These are phyloP conservation scores for Juglanconis juglandina DNA, from an alignment of 2,329 filamentous ascomycete genomes.

Conservation along the genomic window DNA sequence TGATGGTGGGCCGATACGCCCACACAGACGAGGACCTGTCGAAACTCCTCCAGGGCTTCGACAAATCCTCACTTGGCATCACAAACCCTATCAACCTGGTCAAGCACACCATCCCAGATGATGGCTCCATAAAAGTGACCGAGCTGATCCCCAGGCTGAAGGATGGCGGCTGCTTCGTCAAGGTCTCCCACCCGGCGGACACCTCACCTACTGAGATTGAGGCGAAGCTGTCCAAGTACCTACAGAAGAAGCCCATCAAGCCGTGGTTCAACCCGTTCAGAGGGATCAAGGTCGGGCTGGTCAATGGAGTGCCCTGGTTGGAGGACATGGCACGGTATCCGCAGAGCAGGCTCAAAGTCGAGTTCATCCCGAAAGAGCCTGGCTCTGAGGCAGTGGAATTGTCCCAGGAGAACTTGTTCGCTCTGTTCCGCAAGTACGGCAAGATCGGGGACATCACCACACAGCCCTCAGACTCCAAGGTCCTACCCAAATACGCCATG, in stretches of 20 bases:
- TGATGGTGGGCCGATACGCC: constrained; percentile 44
- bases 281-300: constrained; percentile 66
- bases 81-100: constrained; percentile 53
- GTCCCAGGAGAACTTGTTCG: constrained; percentile 82
- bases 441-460: constrained; percentile 82
- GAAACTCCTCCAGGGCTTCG: constrained; percentile 49
- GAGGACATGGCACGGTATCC: constrained; percentile 76
- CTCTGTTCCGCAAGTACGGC: constrained; percentile 83
- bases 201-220: constrained; percentile 20
- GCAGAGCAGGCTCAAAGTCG: constrained; percentile 70
- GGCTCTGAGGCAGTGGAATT: constrained; percentile 73
- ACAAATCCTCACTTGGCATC: constrained; percentile 46
- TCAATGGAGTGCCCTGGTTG: constrained; percentile 85
- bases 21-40: constrained; percentile 47
- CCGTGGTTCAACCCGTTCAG: constrained; percentile 89
- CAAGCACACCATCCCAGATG: constrained; percentile 58
- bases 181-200: constrained; percentile 58
- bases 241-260: constrained; percentile 68
- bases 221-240: constrained; percentile 52
- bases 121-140: constrained; percentile 60
- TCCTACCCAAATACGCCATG: constrained; percentile 74
- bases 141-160: constrained; percentile 82
- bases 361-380: constrained; percentile 73
- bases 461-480: constrained; percentile 82
- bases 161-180: constrained; percentile 91